Base-by-base conservation (phyloP, 2,329 filamentous ascomycete genomes). In the Graphilbum ipis-grandicollis region DNA sequence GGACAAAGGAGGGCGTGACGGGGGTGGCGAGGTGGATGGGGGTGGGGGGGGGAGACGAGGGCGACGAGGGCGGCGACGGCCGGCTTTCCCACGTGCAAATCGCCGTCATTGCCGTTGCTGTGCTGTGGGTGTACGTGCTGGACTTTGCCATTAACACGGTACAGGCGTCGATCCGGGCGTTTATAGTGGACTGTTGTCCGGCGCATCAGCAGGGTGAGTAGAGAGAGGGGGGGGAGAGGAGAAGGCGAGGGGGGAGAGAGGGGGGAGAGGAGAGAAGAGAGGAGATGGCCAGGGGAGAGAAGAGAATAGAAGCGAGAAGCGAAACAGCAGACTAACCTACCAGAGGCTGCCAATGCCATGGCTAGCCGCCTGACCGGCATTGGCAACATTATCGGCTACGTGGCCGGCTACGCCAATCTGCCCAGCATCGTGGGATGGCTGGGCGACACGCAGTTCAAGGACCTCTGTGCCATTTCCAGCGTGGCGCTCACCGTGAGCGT, bases 91-190 rank as follows among this genome's bases (percentile, higher is more conserved):
- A 65, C 3, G 76, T 80, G 33, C 76, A 72, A 49, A 66, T 65
- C 4, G 61, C 65, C 31, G 71, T 80, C 34, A 88, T 93, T 45
- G 61, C 83, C 23, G 67, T 83, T 39, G 88, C 88, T 8, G 84
- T 93, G 6, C 52, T 85, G 22, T 79, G 85, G 59, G 80, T 96
- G 48, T 96, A 93, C 56, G 65, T 90, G 35, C 68, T 96, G 35
- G 88, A 96, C 54, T 90, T 96, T 55, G 75, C 86, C 48, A 90
- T 96, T 60, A 96, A 96, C 57, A 90, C 86, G 39, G 83, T 96
- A 25, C 88, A 96, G 68, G 88, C 90, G 34, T 81, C 76, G 5
- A 81, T 94, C 50, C 72, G 86, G 45, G 84, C 86, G 19, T 93
- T 92, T 52, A 93, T 96, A 38, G 81, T 94, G 19, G 88, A 96